Conservation (phyloP, 1,139 yeast species). For the Candida sp. region DNA sequence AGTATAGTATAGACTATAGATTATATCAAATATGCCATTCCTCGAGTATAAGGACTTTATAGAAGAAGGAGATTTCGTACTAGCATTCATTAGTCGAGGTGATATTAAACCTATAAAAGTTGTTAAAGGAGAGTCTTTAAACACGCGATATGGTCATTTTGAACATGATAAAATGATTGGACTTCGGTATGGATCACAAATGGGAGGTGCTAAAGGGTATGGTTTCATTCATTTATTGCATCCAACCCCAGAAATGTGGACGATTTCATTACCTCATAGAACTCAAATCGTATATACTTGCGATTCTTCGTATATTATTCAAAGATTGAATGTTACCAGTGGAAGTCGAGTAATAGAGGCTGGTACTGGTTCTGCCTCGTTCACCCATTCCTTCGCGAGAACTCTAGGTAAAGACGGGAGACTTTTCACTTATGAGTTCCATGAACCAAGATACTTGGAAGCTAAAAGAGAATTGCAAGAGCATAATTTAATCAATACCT, state of each 20-base stretch:
- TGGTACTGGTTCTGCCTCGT: slow-evolving; percentile 97
- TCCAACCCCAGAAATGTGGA: slow-evolving; percentile 97
- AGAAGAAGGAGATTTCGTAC: slow-evolving; percentile 81
- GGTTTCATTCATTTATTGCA: slow-evolving; percentile 88
- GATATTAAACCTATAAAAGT: slow-evolving; percentile 74
- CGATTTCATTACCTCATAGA: slow-evolving; percentile 89
- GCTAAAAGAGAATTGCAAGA: slow-evolving; percentile 73
- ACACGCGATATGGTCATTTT: slow-evolving; percentile 87
- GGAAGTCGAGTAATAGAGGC: slow-evolving; percentile 90
- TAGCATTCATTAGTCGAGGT: slow-evolving; percentile 81
- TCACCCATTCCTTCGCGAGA: slow-evolving; percentile 90
- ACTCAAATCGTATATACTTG: slow-evolving; percentile 98
- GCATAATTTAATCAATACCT: slow-evolving; percentile 59
- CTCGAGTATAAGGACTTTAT: slow-evolving; percentile 52
- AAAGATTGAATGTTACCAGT: slow-evolving; percentile 68
- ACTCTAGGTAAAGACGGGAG: slow-evolving; percentile 62
- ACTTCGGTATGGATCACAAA: slow-evolving; percentile 77
- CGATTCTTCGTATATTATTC: slow-evolving; percentile 88
- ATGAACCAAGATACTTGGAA: slow-evolving; percentile 75
- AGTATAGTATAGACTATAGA: not conserved
- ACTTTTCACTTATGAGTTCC: slow-evolving; percentile 87
- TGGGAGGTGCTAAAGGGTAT: slow-evolving; percentile 71
- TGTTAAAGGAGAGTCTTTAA: slow-evolving; percentile 55
- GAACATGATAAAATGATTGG: slow-evolving; percentile 85
- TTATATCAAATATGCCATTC: slow-evolving; percentile 33